Evolutionary conservation across 1,284 basidiomycete species (phyloP).

Genomic region (Pterulicium gracile): DNA sequence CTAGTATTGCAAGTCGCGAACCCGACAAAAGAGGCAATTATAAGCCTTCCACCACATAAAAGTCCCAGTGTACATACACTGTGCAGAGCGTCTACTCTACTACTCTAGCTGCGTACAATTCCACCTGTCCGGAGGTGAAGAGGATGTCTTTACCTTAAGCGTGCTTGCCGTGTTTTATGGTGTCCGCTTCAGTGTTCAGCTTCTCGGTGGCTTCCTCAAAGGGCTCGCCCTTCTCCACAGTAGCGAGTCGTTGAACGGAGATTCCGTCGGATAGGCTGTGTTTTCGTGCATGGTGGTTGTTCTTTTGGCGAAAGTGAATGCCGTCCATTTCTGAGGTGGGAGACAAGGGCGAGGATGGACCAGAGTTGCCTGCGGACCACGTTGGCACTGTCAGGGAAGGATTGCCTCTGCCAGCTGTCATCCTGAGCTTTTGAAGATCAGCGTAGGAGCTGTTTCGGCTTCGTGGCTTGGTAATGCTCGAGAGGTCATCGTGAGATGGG

Average conservation of each 20-base stretch:
- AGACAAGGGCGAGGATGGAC: slow-evolving; percentile 13
- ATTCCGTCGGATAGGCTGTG: slow-evolving; percentile 54
- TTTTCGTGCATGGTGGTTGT: slow-evolving; percentile 39
- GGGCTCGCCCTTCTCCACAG: slow-evolving; percentile 38
- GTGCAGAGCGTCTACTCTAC: no score
- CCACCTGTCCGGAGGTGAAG: not conserved
- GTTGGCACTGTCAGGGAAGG: slow-evolving; percentile 1
- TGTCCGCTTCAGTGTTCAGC: slow-evolving; percentile 51
- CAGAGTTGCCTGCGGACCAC: slow-evolving; percentile 3
- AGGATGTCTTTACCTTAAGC: slow-evolving; percentile 1
- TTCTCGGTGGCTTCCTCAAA: slow-evolving; percentile 46
- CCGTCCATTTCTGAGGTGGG: slow-evolving; percentile 23
- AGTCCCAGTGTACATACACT: no score
- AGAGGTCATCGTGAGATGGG: slow-evolving; percentile 33
- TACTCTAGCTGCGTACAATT: no score
- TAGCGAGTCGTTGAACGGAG: slow-evolving; percentile 50
- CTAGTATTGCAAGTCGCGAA: not conserved
- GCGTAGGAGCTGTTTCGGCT: slow-evolving; percentile 70
- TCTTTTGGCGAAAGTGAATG: slow-evolving; percentile 29
- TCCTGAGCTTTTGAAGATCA: slow-evolving; percentile 60
- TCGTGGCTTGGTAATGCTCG: slow-evolving; percentile 33
- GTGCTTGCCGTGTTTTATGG: slow-evolving; percentile 19
- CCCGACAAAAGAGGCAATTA: not conserved
- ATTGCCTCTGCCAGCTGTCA: slow-evolving; percentile 16
- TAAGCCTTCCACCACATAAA: no score